Percentiles rank a stretch among this genome's conserved stretches.
phyloP scores from a whole-genome alignment of 805 yeast species.

The Wickerhamomyces rabaulensis region DNA sequence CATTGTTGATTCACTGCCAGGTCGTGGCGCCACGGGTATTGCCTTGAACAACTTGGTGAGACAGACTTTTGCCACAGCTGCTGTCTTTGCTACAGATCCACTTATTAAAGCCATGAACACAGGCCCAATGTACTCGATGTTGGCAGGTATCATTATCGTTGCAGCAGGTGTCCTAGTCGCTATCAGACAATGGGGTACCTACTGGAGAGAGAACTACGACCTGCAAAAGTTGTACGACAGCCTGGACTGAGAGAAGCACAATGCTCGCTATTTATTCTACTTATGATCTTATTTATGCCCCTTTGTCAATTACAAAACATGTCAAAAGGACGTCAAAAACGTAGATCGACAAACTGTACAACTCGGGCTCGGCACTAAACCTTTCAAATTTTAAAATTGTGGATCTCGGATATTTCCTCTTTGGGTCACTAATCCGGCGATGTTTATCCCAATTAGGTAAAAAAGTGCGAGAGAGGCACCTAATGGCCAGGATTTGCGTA shows the following conservation, averaged over 20 bases:
- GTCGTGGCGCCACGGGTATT: slow-evolving; percentile 84
- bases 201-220: slow-evolving; percentile 61
- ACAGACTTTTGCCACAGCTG: slow-evolving; percentile 68
- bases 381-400: too few species aligned
- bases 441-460: too few species aligned
- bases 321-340: too few species aligned
- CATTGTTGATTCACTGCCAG: slow-evolving; percentile 79
- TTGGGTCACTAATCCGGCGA: too few species aligned
- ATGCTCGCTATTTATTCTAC: too few species aligned
- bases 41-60: slow-evolving; percentile 76
- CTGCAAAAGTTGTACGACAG: slow-evolving; percentile 49
- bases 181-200: slow-evolving; percentile 50
- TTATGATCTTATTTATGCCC: background rate
- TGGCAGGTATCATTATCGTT: slow-evolving; percentile 51
- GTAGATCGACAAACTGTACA: too few species aligned
- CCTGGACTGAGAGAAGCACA: slow-evolving; percentile 25
- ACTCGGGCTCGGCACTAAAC: too few species aligned
- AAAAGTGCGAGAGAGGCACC: too few species aligned
- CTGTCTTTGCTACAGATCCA: slow-evolving; percentile 73
- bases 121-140: slow-evolving; percentile 65
- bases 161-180: slow-evolving; percentile 37
- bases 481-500: too few species aligned
- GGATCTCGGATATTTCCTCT: too few species aligned
- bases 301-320: too few species aligned
- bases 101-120: slow-evolving; percentile 59